Evolutionary conservation across 176 grass and related monocot genomes (phyloP), one percentile per base, ranked within the genome.

Genomic region (Aegilops tauschii): DNA sequence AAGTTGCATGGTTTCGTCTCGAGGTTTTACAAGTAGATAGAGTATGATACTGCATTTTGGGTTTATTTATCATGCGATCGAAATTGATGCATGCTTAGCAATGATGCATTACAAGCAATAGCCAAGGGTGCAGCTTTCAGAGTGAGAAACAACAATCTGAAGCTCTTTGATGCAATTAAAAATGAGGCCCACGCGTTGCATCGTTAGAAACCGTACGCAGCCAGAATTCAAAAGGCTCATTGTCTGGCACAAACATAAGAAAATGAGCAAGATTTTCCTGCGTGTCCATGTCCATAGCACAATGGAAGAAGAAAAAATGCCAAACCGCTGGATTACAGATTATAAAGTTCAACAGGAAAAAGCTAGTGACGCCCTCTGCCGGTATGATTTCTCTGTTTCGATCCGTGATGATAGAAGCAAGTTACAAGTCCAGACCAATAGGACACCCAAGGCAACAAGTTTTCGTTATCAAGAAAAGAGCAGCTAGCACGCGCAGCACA

Each of bases 241-340:
- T 17, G 28, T 12, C n/a, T 12, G 61, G 9, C 74, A 76, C 75
- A 61, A 34, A 10, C 27, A 9, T 85, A 52, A 2, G 78, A 86
- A 68, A 90, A 71, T 82, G 30, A 77, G 71, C 59, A 77, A 76
- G 18, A 89, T 84, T 84, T 86, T 87, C 40, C 75, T 84, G 76
- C 80, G 80, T 54, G 50, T 86, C 36, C 87, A 70, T 71, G 69
- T 87, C 87, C 16, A 83, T 37, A 50, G 69, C 65, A 86, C 58
- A 82, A 77, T 69, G 28, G 73, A 10, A 54, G 16, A 49, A 76
- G 4, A 73, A 35, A 3, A 56, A 77, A 56, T 20, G 64, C 8
- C 6, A 73, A 84, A 47, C 37, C 62, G 9, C 69, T 85, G 52
- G 68, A 75, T 91, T 87, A 87, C 84, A 89, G 73, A 79, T 83